phyloP scores from a whole-genome alignment of 2,329 filamentous ascomycete genomes.

The Alternaria sp. region DNA sequence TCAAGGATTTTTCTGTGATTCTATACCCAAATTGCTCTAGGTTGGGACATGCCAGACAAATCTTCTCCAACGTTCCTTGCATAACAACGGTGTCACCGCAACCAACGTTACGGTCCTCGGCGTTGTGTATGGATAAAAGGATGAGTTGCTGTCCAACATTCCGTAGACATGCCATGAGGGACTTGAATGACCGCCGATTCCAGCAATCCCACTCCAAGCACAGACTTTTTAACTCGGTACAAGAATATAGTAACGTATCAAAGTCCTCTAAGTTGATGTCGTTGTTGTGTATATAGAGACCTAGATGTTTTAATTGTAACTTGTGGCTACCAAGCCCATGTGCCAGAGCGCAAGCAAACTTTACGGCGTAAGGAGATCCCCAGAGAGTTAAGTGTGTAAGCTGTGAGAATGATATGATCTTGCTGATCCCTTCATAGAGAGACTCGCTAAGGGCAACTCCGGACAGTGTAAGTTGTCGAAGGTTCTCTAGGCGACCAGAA shows the following conservation, averaged over 20 bases:
- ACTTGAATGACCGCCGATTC: neutral
- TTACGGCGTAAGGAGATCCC: neutral
- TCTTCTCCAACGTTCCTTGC: neutral
- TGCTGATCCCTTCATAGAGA: neutral
- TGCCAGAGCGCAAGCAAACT: neutral
- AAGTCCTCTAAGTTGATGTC: neutral
- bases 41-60: constrained; percentile 1
- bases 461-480: neutral
- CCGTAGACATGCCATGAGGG: neutral
- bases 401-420: neutral
- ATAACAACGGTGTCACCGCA: too few species aligned
- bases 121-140: neutral
- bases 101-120: too few species aligned
- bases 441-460: neutral
- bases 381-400: neutral
- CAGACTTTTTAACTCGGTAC: neutral
- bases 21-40: neutral
- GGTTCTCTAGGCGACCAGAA: neutral
- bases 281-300: neutral
- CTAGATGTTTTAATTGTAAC: neutral
- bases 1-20: neutral
- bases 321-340: neutral
- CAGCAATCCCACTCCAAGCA: neutral
- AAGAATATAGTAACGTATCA: neutral
- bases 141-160: neutral